A percentile compares a stretch with the other conserved stretches of the same genome.
phyloP scores from a whole-genome alignment of 108 stramenopile species.

The Schizochytrium sp. region DNA sequence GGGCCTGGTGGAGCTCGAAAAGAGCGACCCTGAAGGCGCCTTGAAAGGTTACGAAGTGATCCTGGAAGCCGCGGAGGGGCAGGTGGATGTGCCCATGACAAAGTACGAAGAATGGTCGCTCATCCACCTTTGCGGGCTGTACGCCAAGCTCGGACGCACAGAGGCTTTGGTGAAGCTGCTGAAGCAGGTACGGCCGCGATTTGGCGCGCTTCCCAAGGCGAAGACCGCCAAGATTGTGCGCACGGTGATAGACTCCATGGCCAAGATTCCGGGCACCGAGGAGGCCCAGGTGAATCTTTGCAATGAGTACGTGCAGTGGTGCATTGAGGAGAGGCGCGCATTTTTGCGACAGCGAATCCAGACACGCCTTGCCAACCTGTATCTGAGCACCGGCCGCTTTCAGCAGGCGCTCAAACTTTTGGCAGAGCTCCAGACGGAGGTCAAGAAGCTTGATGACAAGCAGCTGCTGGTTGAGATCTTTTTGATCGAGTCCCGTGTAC shows the following conservation, averaged over 20 bases:
- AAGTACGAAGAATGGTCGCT: slow-evolving; percentile 69
- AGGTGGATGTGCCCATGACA: neutral
- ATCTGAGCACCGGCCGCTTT: slow-evolving; percentile 68
- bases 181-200: slow-evolving; percentile 59
- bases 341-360: slow-evolving; percentile 96
- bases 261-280: slow-evolving; percentile 64
- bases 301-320: slow-evolving; percentile 77
- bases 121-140: slow-evolving; percentile 73
- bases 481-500: slow-evolving; percentile 78
- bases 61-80: neutral
- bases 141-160: slow-evolving; percentile 60
- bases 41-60: neutral
- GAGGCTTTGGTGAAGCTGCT: slow-evolving; percentile 74
- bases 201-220: slow-evolving; percentile 82
- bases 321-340: slow-evolving; percentile 74
- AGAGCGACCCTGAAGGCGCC: neutral
- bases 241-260: slow-evolving; percentile 84
- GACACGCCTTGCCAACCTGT: slow-evolving; percentile 75
- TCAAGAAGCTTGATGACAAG: slow-evolving; percentile 99
- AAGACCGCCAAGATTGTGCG: slow-evolving; percentile 89
- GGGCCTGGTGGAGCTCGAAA: neutral
- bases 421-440: slow-evolving; percentile 74
- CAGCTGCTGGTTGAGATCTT: slow-evolving; percentile 92
- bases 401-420: slow-evolving; percentile 71
- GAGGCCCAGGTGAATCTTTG: slow-evolving; percentile 75